These are phyloP conservation scores for Solanum arcanum DNA, from an alignment of 257 asterid genomes.

Conservation along the genomic window DNA sequence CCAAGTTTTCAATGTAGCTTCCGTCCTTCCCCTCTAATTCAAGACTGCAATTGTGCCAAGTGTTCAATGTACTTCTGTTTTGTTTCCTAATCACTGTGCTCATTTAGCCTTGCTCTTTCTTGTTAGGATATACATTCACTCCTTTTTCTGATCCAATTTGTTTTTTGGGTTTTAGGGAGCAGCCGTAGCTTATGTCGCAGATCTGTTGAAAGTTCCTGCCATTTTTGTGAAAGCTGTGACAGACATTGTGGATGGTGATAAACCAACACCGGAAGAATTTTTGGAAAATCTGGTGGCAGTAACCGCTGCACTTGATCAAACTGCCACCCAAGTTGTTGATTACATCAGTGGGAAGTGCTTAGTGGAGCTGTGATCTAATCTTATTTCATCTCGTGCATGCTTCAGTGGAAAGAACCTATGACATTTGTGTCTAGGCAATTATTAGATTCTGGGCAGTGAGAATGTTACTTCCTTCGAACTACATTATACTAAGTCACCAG, in stretches of 20 bases:
- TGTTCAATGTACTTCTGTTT: background rate
- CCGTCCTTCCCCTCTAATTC: background rate
- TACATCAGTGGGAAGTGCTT: slow-evolving; percentile 59
- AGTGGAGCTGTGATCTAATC: slow-evolving; percentile 43
- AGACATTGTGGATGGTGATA: slow-evolving; percentile 79
- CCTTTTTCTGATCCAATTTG: background rate
- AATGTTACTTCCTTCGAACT: background rate
- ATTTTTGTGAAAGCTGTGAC: slow-evolving; percentile 87
- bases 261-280: slow-evolving; percentile 90
- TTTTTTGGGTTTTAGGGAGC: slow-evolving; percentile 58
- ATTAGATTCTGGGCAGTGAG: background rate
- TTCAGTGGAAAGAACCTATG: background rate
- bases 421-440: background rate
- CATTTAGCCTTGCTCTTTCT: background rate
- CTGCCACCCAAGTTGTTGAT: slow-evolving; percentile 57
- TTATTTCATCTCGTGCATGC: background rate
- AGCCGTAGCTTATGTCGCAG: slow-evolving; percentile 89
- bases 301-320: slow-evolving; percentile 69
- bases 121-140: background rate
- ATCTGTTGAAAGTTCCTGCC: slow-evolving; percentile 69
- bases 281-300: slow-evolving; percentile 72
- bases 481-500: background rate
- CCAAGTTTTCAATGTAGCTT: background rate
- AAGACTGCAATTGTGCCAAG: background rate
- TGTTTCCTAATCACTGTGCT: background rate